phyloP scores from a whole-genome alignment of 208 protist genomes.

The Leishmania aethiopica region DNA sequence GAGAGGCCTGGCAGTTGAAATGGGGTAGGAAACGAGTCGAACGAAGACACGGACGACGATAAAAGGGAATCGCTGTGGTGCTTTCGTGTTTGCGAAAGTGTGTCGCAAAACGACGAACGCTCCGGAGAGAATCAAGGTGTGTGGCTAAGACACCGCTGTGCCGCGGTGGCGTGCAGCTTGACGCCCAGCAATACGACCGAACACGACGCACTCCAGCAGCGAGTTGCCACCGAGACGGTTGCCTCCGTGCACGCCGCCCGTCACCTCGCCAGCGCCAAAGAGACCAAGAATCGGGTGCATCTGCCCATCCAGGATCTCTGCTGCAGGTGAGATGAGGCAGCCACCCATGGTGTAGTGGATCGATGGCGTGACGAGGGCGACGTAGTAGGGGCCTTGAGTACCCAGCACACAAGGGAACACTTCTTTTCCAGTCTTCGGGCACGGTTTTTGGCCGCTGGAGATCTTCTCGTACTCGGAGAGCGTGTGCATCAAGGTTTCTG shows the following conservation, averaged over 20 bases:
- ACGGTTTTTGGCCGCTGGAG: slow-evolving; percentile 26
- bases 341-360: slow-evolving; percentile 99
- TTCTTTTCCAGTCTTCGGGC: slow-evolving; percentile 72
- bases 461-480: slow-evolving; percentile 60
- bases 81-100: neutral
- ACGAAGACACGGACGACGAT: neutral
- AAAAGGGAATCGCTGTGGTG: neutral
- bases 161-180: slow-evolving; percentile 36
- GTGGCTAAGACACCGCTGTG: neutral
- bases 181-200: slow-evolving; percentile 74
- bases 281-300: slow-evolving; percentile 85
- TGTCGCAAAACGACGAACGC: neutral
- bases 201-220: slow-evolving; percentile 89
- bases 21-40: neutral
- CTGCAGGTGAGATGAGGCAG: slow-evolving; percentile 85
- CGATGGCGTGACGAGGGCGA: slow-evolving; percentile 91
- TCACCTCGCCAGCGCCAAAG: slow-evolving; percentile 96
- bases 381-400: slow-evolving; percentile 69
- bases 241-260: slow-evolving; percentile 95
- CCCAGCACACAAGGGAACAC: slow-evolving; percentile 77
- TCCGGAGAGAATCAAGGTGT: neutral
- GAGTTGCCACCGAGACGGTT: slow-evolving; percentile 98
- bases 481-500: slow-evolving; percentile 38
- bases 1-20: neutral
- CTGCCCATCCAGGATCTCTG: slow-evolving; percentile 71